Percentiles rank a stretch among this genome's conserved stretches.
phyloP scores from a whole-genome alignment of 371 early-diverging fungal species.

The Fennellomyces sp. region DNA sequence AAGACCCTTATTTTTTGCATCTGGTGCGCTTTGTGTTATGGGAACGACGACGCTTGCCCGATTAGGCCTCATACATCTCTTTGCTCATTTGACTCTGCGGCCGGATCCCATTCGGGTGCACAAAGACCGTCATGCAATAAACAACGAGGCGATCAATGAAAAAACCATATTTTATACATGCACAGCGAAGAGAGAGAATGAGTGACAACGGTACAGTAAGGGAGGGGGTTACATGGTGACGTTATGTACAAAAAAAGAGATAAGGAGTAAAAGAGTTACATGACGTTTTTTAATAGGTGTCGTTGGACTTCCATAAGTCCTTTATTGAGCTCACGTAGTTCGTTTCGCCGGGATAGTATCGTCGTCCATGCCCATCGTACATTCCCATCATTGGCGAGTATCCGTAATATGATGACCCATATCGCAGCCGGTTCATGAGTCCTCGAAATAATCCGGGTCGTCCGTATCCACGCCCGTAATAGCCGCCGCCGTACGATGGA shows the following conservation, averaged over 20 bases:
- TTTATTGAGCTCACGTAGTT: slow-evolving; percentile 26
- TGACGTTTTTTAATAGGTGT: slow-evolving; percentile 13
- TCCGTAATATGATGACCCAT: slow-evolving; percentile 18
- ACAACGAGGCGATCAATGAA: slow-evolving; percentile 1
- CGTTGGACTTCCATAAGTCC: slow-evolving; percentile 26
- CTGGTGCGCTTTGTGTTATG: not conserved
- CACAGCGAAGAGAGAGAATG: slow-evolving; percentile 1
- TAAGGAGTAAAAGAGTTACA: too few species aligned
- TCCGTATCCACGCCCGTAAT: slow-evolving; percentile 13
- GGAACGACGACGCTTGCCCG: not conserved
- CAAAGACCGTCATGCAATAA: slow-evolving; percentile 5
- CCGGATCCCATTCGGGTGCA: not conserved
- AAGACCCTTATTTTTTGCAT: too few species aligned
- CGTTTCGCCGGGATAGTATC: slow-evolving; percentile 20
- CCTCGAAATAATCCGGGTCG: slow-evolving; percentile 19
- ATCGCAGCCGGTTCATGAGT: slow-evolving; percentile 19
- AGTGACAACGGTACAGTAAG: not conserved
- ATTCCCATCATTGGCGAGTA: slow-evolving; percentile 6
- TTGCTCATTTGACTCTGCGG: not conserved
- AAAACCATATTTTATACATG: too few species aligned
- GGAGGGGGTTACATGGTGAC: not conserved
- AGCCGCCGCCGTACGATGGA: slow-evolving; percentile 9
- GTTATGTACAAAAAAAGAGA: too few species aligned
- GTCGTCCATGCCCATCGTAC: slow-evolving; percentile 5
- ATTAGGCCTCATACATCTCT: not conserved